phyloP scores from a whole-genome alignment of 805 yeast genomes.

The Starmera dryadoides region DNA sequence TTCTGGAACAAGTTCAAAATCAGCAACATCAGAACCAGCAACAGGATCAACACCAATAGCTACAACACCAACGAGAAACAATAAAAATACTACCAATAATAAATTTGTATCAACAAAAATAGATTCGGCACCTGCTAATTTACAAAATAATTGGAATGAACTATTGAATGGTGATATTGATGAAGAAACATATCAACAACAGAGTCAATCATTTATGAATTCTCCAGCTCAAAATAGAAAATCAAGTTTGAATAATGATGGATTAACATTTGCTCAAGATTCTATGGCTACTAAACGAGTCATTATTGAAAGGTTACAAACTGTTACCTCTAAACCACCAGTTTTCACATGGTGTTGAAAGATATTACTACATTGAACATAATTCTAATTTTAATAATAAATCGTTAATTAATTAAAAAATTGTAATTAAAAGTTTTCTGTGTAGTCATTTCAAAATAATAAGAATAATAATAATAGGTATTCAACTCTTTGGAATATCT shows the following conservation, averaged over 20 bases:
- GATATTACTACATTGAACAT: no score
- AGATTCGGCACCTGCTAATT: conserved; percentile 4
- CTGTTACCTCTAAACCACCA: conserved; percentile 49
- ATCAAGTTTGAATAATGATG: neutral
- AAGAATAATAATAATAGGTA: no score
- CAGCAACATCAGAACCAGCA: neutral
- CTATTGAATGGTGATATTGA: conserved; percentile 23
- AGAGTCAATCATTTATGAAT: neutral
- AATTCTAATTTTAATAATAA: no score
- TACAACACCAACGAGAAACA: conserved; percentile 1
- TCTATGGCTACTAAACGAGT: conserved; percentile 32
- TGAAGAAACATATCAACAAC: conserved; percentile 15
- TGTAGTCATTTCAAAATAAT: neutral
- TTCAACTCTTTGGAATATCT: conserved; percentile 18
- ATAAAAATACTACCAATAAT: conserved; percentile 7
- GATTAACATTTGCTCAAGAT: conserved; percentile 7
- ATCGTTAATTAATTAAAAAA: no score
- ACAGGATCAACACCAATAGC: neutral
- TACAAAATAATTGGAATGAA: conserved; percentile 24
- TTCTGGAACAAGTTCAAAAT: neutral
- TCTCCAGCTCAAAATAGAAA: neutral
- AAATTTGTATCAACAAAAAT: no score
- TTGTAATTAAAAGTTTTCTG: no score
- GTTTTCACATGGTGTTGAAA: conserved; percentile 62
- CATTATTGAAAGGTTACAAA: conserved; percentile 52